These are phyloP conservation scores for Castanea mollissima DNA, from an alignment of 306 rosid genomes.

Conservation along the genomic window DNA sequence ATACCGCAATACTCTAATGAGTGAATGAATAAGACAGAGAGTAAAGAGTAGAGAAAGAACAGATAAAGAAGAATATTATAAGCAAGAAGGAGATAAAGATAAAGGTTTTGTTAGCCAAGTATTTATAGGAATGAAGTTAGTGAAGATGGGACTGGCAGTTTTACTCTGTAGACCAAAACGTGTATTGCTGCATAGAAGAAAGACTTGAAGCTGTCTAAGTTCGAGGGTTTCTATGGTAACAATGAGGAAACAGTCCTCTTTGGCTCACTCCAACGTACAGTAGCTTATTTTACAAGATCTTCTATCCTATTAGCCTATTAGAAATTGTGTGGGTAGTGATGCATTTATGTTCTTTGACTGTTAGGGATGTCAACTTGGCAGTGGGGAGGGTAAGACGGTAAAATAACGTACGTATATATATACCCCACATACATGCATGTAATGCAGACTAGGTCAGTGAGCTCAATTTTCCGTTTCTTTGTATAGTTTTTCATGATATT, in stretches of 20 bases:
- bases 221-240: conserved; percentile 4
- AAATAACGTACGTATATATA: too few relatives aligned
- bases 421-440: too few relatives aligned
- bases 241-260: background rate
- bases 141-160: background rate
- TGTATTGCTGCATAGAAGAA: background rate
- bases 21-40: background rate
- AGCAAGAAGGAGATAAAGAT: background rate
- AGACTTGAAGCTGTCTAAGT: conserved; percentile 9
- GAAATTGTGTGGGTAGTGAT: too few relatives aligned
- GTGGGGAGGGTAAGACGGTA: too few relatives aligned
- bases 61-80: background rate
- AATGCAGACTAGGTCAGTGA: too few relatives aligned
- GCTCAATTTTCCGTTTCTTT: too few relatives aligned
- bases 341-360: too few relatives aligned
- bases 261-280: background rate
- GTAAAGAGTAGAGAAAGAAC: too few relatives aligned
- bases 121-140: background rate
- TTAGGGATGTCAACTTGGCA: too few relatives aligned
- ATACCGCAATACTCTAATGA: background rate
- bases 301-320: too few relatives aligned
- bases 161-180: background rate
- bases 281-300: too few relatives aligned
- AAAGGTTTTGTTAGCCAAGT: background rate
- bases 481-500: too few relatives aligned